Evolutionary conservation across 257 asterid genomes (phyloP), one percentile per base, ranked within the genome.

Genomic region (Verbena officinalis): DNA sequence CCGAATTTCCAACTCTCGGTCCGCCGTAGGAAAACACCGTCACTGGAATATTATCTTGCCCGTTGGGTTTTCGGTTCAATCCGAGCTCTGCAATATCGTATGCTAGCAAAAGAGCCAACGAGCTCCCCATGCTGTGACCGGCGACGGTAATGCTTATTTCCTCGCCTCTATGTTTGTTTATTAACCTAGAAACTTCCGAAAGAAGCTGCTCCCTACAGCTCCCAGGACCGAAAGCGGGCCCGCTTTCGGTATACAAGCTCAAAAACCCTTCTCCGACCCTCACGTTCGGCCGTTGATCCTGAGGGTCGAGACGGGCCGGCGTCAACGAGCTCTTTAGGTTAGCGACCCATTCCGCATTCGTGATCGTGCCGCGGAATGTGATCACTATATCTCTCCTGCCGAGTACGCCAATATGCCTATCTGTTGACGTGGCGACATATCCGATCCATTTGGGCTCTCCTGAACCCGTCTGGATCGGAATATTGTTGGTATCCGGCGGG

Each of bases 61-160:
- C 31, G 2, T 59, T 27, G 2, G 59, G 60, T 3, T 14, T 9
- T 24, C 80, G 84, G 27, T 80, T 87, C 43, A 87, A 21, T 2
- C 92, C 90, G 0, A 87, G 78, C 68, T 87, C 95, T 7, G 90
- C 75, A 0, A 87, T 64, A 16, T 87, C 92, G 36, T 83, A 84
- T 0, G 85, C 92, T 2, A 78, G 56, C 1, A 87, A 70, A 8
- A 65, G 72, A 0, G 84, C 95, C 46, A 87, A 43, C 9, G 92
- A 83, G 65, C 95, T 87, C 54, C 95, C 95, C 95, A 87, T 87
- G 73, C 91, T 84, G 45, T 86, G 95, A 0, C 91, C 95, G 0
- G 87, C 82, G 9, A 84, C 34, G 0, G 86, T 84, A 4, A 87
- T 80, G 70, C 95, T 87, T 21, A 87, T 51, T 15, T 78, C 84